Evolutionary conservation across 1,284 basidiomycete species (phyloP), one percentile per base, ranked within the genome.

Genomic region (Cryptococcus floricola): DNA sequence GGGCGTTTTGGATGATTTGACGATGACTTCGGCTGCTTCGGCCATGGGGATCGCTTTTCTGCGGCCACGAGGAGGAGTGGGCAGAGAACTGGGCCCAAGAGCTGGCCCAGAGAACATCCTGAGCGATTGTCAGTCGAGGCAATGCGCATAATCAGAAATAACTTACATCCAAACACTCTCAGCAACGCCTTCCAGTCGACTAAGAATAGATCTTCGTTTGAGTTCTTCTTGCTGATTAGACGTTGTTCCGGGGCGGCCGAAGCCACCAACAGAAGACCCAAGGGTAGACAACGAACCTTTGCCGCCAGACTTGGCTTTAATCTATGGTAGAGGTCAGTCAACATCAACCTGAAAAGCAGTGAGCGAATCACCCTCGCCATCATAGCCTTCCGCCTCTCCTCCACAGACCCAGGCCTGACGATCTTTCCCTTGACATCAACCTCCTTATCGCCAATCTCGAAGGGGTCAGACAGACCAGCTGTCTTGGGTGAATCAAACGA

Each of bases 101-200:
- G 66, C 60, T 0, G 71, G 66, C 4, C 65, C 66, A 6, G 74
- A 73, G 61, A 76, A 77, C 58, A 77, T 65, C 67, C 71, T 73
- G 25, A 3, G 18, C 12, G 19, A 18, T n/a, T 25, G 38, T 49
- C 37, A 49, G 48, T 12, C 23, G 8, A 16, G 10, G 19, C 19
- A 39, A 39, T 10, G 7, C 31, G 18, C 13, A 4, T 9, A 28
- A 5, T 9, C 18, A 19, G 18, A 13, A n/a, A 23, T n/a, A 5
- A 67, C 73, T 64, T 49, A 74, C 77, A 78, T 77, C 73, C 74
- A 78, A 5, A 79, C 75, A 19, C 63, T 71, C 58, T 79, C 77
- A 0, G 78, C 78, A 27, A 79, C 67, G 37, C 67, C 58, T 50
- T 74, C 73, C 19, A 79, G 66, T 8, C 78, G 65, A 58, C 71